Conservation (phyloP, 306 rosid species). For the Betula pendula region DNA sequence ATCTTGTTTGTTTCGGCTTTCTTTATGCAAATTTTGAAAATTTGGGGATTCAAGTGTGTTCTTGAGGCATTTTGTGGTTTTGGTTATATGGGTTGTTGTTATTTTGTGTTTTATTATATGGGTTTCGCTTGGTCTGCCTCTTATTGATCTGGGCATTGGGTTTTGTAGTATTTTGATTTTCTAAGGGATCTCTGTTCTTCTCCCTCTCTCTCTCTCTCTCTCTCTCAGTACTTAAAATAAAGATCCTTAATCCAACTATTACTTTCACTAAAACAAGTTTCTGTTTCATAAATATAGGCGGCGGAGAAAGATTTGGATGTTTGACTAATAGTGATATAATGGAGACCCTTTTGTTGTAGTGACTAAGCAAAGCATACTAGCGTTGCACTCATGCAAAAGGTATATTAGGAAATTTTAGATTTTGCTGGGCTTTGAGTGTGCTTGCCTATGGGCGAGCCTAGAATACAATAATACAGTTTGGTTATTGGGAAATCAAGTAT, state of each 20-base stretch:
- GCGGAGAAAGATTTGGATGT: conserved; percentile 38
- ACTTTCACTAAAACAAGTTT: background rate
- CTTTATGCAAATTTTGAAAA: conserved; percentile 25
- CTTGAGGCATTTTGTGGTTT: conserved; percentile 1
- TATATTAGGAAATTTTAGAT: background rate
- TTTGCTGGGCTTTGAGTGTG: background rate
- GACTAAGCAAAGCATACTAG: background rate
- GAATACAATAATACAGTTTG: background rate
- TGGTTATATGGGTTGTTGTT: conserved; percentile 21
- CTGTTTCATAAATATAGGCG: conserved; percentile 14
- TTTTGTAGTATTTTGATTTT: conserved; percentile 31
- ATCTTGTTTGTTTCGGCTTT: conserved; percentile 2
- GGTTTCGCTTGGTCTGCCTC: conserved; percentile 35
- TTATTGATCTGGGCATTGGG: conserved; percentile 21
- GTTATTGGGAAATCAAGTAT: background rate
- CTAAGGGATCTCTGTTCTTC: conserved; percentile 36
- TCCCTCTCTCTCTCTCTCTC: background rate
- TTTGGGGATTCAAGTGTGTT: conserved; percentile 13
- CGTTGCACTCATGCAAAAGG: background rate
- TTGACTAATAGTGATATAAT: conserved; percentile 22
- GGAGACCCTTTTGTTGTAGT: conserved; percentile 14
- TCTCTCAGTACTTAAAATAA: conserved; percentile 1
- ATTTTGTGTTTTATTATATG: conserved; percentile 33
- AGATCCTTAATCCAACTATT: background rate
- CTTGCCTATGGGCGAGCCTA: conserved; percentile 6